Base-by-base conservation (phyloP, 176 grass and related monocot species). In the Hordeum marinum region DNA sequence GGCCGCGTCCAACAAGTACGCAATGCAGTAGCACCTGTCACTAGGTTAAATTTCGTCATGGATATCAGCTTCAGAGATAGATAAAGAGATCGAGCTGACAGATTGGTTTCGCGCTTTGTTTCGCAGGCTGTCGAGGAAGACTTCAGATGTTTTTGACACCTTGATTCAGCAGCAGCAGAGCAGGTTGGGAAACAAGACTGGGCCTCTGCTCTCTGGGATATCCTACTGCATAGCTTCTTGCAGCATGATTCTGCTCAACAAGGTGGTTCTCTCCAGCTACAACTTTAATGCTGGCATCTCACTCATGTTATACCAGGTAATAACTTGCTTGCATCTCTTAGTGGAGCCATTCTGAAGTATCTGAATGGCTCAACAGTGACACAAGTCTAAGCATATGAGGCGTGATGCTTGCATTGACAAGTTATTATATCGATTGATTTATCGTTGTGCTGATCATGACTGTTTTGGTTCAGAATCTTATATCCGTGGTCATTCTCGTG, bases 241-340 rank as follows among this genome's bases (percentile, higher is more conserved):
- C 85, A 91, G 92, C 84, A 97, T 97, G 95, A 94, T 97, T 89
- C 84, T 97, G 84, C 90, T 97, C 63, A 97, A 97, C 79, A 97
- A 97, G 55, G 90, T 92, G 23, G 92, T 91, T 84, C 92, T 97
- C 66, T 97, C 95, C 60, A 36, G 85, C 75, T 97, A 92, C 80
- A 89, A 91, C 26, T 97, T 97, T 6, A 43, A 83, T 79, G 95
- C 88, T 20, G 92, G 90, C 79, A 79, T 92, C 81, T 97, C 92
- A 9, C 78, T 97, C 6, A 92, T 92, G 90, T 10, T 97, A 27
- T 97, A 94, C 66, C 92, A 97, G 92, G 94, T 97, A 68, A 34
- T 34, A 1, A 32, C 3, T 3, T 75, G 42, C 20, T 18, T 14
- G 6, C 24, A 1, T 43, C 27, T 43, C 68, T 25, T 3, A 4